phyloP scores from a whole-genome alignment of 768 basidiomycete species.

The Lanmaoa rubissima region DNA sequence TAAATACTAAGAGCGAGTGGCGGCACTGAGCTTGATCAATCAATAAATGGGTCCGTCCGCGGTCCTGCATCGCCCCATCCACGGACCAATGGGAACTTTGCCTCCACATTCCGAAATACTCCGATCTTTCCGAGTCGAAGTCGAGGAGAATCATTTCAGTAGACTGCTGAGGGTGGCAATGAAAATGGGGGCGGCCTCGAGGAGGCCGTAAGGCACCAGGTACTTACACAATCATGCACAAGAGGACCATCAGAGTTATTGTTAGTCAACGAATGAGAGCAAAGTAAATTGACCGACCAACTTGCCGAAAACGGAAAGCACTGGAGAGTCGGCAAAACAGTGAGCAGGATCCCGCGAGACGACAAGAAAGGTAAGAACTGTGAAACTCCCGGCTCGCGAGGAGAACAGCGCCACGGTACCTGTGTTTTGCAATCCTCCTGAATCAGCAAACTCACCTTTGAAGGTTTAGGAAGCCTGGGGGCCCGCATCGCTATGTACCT shows the following conservation, averaged over 20 bases:
- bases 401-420: background rate
- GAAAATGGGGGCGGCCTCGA: constrained; percentile 18
- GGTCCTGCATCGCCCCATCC: constrained; percentile 17
- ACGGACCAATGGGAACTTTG: constrained; percentile 17
- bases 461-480: background rate
- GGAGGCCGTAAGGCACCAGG: constrained; percentile 13
- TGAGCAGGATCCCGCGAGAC: background rate
- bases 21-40: constrained; percentile 12
- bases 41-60: constrained; percentile 4
- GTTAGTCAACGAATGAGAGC: background rate
- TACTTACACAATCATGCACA: constrained; percentile 8
- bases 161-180: constrained; percentile 20
- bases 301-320: background rate
- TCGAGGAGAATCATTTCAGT: constrained; percentile 11
- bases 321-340: background rate
- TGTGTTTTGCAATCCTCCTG: background rate
- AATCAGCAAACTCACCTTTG: background rate
- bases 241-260: background rate
- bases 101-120: constrained; percentile 15
- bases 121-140: constrained; percentile 15
- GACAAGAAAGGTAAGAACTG: background rate
- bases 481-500: no score
- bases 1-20: constrained; percentile 17
- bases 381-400: background rate
- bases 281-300: background rate